Conservation (phyloP, 2,329 filamentous ascomycete genomes). For the Colletotrichum sp. region DNA sequence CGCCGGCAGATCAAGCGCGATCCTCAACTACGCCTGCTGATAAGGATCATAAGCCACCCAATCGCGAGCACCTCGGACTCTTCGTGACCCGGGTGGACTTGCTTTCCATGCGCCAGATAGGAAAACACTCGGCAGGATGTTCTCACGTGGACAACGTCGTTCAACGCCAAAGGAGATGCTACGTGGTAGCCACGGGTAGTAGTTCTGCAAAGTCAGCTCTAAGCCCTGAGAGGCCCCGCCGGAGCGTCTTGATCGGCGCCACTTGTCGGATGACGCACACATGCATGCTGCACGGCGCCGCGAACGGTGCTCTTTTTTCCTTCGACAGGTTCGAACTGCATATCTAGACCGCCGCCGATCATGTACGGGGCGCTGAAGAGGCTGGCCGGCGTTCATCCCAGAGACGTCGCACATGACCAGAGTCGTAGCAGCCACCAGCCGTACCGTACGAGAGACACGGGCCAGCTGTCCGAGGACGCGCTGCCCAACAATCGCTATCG, state of each 20-base stretch:
- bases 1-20: neutral
- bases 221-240: neutral
- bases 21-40: neutral
- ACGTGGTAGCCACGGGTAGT: neutral
- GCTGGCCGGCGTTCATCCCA: neutral
- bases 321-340: neutral
- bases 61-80: neutral
- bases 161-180: neutral
- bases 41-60: neutral
- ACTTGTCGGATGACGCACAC: neutral
- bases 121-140: neutral
- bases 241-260: neutral
- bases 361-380: neutral
- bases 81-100: neutral
- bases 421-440: neutral
- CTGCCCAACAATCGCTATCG: neutral
- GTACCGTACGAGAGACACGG: neutral
- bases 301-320: neutral
- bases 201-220: neutral
- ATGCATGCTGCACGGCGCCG: constrained; percentile 8
- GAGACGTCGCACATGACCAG: neutral
- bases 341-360: neutral
- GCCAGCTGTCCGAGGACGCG: neutral
- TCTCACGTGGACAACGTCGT: neutral
- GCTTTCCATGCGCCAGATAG: neutral